These are phyloP conservation scores for Bipolaris sorokiniana DNA, from an alignment of 2,329 filamentous ascomycete genomes.

Conservation along the genomic window DNA sequence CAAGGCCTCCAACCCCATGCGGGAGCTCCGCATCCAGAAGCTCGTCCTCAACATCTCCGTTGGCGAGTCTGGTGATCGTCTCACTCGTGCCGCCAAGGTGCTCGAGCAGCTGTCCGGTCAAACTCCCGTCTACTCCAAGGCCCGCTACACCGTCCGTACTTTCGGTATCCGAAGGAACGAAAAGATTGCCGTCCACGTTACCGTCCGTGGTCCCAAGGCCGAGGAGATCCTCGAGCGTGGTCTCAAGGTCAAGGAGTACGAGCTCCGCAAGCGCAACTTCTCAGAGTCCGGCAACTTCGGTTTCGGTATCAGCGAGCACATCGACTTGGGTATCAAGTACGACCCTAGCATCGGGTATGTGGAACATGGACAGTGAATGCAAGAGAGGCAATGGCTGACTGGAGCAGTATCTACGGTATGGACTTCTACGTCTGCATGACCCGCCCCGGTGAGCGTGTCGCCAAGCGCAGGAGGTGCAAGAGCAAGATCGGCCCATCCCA, in stretches of 20 bases:
- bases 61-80: conserved; percentile 99
- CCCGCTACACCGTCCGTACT: conserved; percentile 99
- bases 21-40: conserved; percentile 99
- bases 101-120: conserved; percentile 99
- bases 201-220: conserved; percentile 97
- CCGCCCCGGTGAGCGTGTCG: conserved; percentile 96
- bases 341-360: conserved; percentile 51
- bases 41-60: conserved; percentile 99
- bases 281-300: conserved; percentile 95
- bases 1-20: conserved; percentile 97
- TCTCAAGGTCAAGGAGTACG: conserved; percentile 99
- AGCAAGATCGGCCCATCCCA: conserved; percentile 84
- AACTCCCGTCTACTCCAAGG: conserved; percentile 99
- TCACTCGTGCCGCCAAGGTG: conserved; percentile 99
- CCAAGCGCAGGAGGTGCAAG: conserved; percentile 91
- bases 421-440: conserved; percentile 99
- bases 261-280: conserved; percentile 99
- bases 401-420: conserved; percentile 68
- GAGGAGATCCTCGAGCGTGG: conserved; percentile 99
- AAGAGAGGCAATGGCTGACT: conserved; percentile 29
- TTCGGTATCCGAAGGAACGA: conserved; percentile 99
- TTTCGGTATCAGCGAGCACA: conserved; percentile 99
- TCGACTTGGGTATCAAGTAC: conserved; percentile 97
- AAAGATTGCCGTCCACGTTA: conserved; percentile 96
- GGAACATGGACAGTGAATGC: background rate